Base-by-base conservation (phyloP, 2,329 filamentous ascomycete species). In the Claviceps purpurea region DNA sequence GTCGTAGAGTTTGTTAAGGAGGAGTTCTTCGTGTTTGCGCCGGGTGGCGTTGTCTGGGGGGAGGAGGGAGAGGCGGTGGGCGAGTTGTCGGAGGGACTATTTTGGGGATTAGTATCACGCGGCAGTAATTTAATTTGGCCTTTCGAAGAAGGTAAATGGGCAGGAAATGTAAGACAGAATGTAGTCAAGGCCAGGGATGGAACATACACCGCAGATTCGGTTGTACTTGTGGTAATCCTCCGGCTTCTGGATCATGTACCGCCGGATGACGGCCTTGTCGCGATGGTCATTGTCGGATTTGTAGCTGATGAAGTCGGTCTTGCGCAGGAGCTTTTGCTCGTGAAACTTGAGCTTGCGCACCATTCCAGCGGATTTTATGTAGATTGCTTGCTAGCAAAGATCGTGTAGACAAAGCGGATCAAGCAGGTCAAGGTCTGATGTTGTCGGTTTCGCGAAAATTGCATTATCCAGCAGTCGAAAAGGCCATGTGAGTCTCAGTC, bases 281-380 rank as follows among this genome's bases (percentile, higher is more conserved):
- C 91, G 85, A 73, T 98, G 93, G 61, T 81, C 77, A 64, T 85
- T 80, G 72, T 97, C 90, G 64, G 83, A 83, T 70, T 93, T 93
- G 77, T 91, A 95, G 64, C 85, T 93, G 67, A 90, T 84, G 71
- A 98, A 95, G 73, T 98, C 90, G 70, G 93, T 89, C 69, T 79
- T 80, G 66, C 91, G 91, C 62, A 97, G 81, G 65, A 97, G 85
- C 78, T 93, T 94, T 67, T 93, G 82, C 82, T 98, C 93, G 72
- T 96, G 91, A 71, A 95, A 81, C 73, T 96, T 97, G 65, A 98
- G 82, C 75, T 95, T 89, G 62, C 93, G 85, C 60, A 95, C 89
- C 93, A 97, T 97, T 43, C 14, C 22, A 7, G 10, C 38, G 16
- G 44, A 38, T 16, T 11, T 6, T 13, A 6, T 43, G n/a, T 20